Base-by-base conservation (phyloP, 148 eudicot species). In the Polygonum maritimum region DNA sequence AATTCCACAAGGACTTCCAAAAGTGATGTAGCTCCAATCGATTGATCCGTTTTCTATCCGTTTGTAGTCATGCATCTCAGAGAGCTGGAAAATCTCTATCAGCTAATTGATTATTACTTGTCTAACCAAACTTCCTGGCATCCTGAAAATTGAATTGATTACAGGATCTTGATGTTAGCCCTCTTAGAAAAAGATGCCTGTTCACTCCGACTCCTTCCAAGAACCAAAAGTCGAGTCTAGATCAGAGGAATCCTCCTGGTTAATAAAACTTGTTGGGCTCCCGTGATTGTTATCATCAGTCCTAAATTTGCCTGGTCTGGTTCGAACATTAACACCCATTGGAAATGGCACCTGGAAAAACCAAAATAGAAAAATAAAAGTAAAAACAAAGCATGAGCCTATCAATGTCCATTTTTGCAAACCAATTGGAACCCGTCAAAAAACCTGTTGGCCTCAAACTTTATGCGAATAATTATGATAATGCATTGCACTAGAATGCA, bases 261-360 rank as follows among this genome's bases (percentile, higher is more conserved):
- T 83, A 5, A 44, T 44, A 57, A 79, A 75, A 74, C 77, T 78
- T 40, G 80, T 45, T 48, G 84, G 57, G 73, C 70, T 79, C 76
- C 83, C 97, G 79, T 73, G 86, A 44, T 80, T 81, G 76, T 78
- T 80, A 62, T 89, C 95, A 73, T 88, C 93, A 60, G 82, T 76
- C 81, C 88, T 78, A 75, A 76, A 81, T 84, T 88, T 89, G 57
- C 83, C 80, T 41, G 86, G 54, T 82, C 89, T 83, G n/a, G 86
- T 75, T 73, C 91, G 86, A 52, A 88, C 77, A 67, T 85, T 91
- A 33, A 79, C 87, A 76, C 96, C 93, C 93, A 88, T 88, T 7
- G 98, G 98, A 65, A 91, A 93, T 22, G 96, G 98, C 71, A 91
- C 90, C 98, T 93, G 86, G 21, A 16, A 72, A 72, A 39, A 39